A percentile compares a stretch with the other conserved stretches of the same genome.
phyloP scores from a whole-genome alignment of 768 basidiomycete species.

The Lentinula edodes region DNA sequence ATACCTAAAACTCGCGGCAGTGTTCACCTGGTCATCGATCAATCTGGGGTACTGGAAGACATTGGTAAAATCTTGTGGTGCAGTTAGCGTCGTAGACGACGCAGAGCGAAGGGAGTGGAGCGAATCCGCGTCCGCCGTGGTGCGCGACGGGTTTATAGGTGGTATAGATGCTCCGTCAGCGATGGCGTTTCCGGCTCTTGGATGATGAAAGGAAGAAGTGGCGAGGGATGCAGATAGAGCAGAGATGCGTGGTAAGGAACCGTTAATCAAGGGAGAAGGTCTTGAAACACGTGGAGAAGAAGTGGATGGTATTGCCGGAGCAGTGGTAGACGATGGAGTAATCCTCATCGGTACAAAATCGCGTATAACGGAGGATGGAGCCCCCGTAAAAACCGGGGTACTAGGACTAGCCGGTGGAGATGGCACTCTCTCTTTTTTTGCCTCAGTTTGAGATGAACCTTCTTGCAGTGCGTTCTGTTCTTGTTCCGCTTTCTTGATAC shows the following conservation, averaged over 20 bases:
- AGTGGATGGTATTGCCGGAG: constrained; percentile 9
- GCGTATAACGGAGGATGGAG: constrained; percentile 25
- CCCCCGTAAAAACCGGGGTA: neutral
- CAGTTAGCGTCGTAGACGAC: neutral
- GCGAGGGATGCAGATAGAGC: constrained; percentile 44
- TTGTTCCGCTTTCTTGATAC: constrained; percentile 26
- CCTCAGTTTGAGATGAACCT: neutral
- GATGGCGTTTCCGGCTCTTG: constrained; percentile 10
- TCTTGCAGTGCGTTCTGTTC: constrained; percentile 12
- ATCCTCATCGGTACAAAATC: constrained; percentile 32
- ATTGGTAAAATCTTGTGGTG: neutral
- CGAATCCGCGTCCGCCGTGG: neutral
- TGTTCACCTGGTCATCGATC: constrained; percentile 2
- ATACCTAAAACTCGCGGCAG: constrained; percentile 7
- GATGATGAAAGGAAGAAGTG: constrained; percentile 33
- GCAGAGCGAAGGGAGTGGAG: constrained; percentile 6
- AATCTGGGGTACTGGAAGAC: constrained; percentile 4
- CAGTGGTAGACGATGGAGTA: neutral
- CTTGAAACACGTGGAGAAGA: constrained; percentile 20
- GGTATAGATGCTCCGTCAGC: neutral
- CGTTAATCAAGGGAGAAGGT: neutral
- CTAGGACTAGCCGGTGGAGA: constrained; percentile 5
- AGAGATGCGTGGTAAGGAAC: constrained; percentile 24
- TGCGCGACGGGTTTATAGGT: neutral
- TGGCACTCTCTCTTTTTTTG: neutral